Conservation (phyloP, 495 filamentous ascomycete genomes). For the Penicillium silybi region DNA sequence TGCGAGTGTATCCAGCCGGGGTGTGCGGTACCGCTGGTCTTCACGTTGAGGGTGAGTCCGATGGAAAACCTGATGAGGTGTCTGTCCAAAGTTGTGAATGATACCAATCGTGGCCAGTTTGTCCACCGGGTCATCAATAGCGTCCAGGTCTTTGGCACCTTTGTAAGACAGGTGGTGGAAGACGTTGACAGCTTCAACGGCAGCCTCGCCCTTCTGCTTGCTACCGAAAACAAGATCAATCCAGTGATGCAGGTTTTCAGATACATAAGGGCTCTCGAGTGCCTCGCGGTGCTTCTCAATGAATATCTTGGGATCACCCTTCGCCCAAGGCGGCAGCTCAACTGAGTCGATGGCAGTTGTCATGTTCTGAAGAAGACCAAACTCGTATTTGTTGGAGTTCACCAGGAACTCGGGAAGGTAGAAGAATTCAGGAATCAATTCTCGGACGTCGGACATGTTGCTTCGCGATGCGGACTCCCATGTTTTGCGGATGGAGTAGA, state of each 20-base stretch:
- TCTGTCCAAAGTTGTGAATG: conserved; percentile 98
- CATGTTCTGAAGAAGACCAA: conserved; percentile 77
- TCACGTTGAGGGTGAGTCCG: conserved; percentile 73
- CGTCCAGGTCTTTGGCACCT: conserved; percentile 87
- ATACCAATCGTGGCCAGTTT: conserved; percentile 84
- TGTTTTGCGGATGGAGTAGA: conserved; percentile 87
- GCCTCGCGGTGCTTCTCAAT: conserved; percentile 92
- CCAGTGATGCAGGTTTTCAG: conserved; percentile 86
- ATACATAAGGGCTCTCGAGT: conserved; percentile 91
- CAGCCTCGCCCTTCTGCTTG: conserved; percentile 92
- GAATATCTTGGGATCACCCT: conserved; percentile 93
- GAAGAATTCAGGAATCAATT: conserved; percentile 95
- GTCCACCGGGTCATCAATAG: conserved; percentile 83
- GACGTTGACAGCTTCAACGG: conserved; percentile 86
- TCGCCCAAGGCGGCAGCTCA: conserved; percentile 88
- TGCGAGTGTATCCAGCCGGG: conserved; percentile 72
- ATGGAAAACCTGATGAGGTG: conserved; percentile 89
- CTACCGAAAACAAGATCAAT: conserved; percentile 94
- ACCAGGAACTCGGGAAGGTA: conserved; percentile 90
- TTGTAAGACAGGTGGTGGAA: conserved; percentile 95
- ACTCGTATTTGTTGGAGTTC: conserved; percentile 91
- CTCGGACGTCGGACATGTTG: conserved; percentile 89
- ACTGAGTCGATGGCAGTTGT: conserved; percentile 79
- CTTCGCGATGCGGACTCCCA: conserved; percentile 87
- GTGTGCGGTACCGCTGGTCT: conserved; percentile 52